Percentiles rank a stretch among this genome's conserved stretches.
Conservation (phyloP, 2,329 filamentous ascomycete genomes). For the Leptodontidium sp. region DNA sequence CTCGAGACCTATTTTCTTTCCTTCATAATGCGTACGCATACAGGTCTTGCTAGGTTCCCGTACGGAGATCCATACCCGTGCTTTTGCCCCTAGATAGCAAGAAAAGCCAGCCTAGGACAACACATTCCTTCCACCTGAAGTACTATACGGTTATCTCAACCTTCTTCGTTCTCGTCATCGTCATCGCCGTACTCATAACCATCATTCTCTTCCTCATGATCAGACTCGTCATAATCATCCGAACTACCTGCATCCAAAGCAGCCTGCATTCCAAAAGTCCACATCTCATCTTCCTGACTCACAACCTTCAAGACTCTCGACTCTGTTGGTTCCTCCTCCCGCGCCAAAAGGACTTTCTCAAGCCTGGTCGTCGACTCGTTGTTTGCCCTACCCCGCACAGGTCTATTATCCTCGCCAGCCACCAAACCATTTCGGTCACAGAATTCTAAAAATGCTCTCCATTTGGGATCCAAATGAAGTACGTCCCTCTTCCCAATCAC, state of each 20-base stretch:
- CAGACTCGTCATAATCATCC: not conserved
- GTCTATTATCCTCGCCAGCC: slow-evolving; percentile 4
- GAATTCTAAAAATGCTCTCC: slow-evolving; percentile 32
- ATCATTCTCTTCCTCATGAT: not conserved
- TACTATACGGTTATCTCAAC: no score
- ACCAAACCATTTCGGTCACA: slow-evolving; percentile 32
- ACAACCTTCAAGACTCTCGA: not conserved
- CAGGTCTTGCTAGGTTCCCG: no score
- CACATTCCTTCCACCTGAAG: no score
- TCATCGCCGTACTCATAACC: not conserved
- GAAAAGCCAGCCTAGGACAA: no score
- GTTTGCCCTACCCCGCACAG: not conserved
- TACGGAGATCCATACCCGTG: no score
- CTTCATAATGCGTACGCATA: no score
- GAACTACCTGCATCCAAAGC: not conserved
- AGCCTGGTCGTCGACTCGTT: not conserved
- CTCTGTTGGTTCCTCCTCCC: not conserved
- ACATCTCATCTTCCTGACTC: slow-evolving; percentile 14
- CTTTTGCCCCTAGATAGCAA: no score
- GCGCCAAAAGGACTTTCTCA: slow-evolving; percentile 13
- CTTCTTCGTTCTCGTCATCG: not conserved
- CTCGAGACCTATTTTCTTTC: no score
- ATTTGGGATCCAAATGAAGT: slow-evolving; percentile 29
- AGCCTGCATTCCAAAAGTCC: not conserved
- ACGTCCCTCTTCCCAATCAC: slow-evolving; percentile 32